Evolutionary conservation across 2,329 filamentous ascomycete species (phyloP), one percentile per base, ranked within the genome.

Genomic region (Emergomyces pasteurianus): DNA sequence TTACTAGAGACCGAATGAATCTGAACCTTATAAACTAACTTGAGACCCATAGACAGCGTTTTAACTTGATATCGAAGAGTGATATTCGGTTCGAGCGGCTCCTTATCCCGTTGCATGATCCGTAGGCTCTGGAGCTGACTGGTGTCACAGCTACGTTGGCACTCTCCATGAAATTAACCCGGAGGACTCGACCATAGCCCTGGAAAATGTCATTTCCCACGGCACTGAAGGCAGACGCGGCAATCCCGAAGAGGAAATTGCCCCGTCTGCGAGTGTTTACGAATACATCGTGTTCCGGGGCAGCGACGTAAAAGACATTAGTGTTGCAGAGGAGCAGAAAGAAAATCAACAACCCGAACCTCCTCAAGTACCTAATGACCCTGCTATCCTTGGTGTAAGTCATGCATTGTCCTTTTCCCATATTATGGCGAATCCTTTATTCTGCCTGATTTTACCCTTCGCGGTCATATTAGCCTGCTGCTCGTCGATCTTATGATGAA

Each of bases 241-340:
- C 67, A 86, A 87, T 67, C 86, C 87, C 21, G 83, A 87, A 21
- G 89, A 95, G 65, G 92, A 96, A 77, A 88, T 96, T 62, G 78
- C 88, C 43, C 83, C 90, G 3, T 92, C 90, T 40, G 87, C 94
- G 64, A 89, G 89, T 73, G 83, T 96, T 71, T 99, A 96, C 80
- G 94, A 97, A 74, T 97, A 96, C 79, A 97, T 99, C 71, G 91
- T 99, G 66, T 99, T 99, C 77, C 88, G 92, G 63, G 94, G 94
- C 68, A 96, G 90, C 75, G 94, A 99, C 80, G 94, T 99, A 72
- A 99, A 99, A 78, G 94, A 99, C 75, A 82, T 99, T 70, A 89
- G 90, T 69, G 92, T 99, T 70, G 92, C 96, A 71, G 88, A 96
- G 69, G 83, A 86, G 53, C 85, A 88, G 47, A 83, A 85, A 67